phyloP scores from a whole-genome alignment of 352 stramenopile species.

The Pythium chondricola region DNA sequence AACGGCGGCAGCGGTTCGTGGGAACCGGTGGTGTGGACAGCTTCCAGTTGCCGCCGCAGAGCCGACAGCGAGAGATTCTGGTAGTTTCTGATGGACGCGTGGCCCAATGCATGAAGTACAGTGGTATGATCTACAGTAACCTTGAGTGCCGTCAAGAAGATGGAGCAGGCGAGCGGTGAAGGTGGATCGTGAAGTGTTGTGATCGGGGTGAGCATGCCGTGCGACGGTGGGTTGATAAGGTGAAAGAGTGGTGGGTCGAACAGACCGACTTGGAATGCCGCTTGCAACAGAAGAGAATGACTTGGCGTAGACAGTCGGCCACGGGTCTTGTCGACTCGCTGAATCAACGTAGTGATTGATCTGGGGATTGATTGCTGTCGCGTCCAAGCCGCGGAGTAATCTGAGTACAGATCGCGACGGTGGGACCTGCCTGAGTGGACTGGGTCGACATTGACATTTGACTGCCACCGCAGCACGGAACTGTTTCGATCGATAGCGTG shows the following conservation, averaged over 20 bases:
- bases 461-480: background rate
- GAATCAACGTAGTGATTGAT: background rate
- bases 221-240: background rate
- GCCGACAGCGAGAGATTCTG: background rate
- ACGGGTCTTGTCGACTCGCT: no score
- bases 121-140: background rate
- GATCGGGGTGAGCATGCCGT: no score
- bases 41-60: background rate
- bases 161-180: background rate
- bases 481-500: background rate
- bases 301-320: background rate
- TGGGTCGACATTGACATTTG: background rate
- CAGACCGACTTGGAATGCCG: background rate
- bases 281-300: background rate
- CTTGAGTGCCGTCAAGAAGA: background rate
- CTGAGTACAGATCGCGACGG: background rate
- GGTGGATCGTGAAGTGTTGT: background rate
- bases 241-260: background rate
- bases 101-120: background rate
- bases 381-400: background rate
- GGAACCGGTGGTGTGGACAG: background rate
- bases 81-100: background rate
- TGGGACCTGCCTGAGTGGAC: background rate
- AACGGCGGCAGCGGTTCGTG: background rate
- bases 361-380: background rate